Percentiles rank a stretch among this genome's conserved stretches.
Evolutionary conservation across 2,329 filamentous ascomycete genomes (phyloP).

Genomic region (Pseudogymnoascus sp.): DNA sequence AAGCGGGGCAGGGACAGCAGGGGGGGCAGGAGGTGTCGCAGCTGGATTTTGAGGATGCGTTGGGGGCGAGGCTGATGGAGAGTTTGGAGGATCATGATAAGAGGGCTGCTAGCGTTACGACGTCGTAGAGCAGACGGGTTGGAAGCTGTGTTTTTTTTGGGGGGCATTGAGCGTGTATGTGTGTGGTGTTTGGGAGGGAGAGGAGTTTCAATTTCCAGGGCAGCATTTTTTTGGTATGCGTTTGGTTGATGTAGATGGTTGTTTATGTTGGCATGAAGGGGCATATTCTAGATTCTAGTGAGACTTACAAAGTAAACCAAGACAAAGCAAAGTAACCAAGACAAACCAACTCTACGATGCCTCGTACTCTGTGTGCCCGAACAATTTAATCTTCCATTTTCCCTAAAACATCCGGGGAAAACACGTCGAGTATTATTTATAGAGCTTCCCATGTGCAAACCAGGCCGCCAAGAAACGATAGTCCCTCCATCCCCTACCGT

Average conservation of each 20-base stretch:
- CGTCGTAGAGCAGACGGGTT: too few species aligned
- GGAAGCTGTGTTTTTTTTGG: too few species aligned
- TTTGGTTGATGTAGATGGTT: too few species aligned
- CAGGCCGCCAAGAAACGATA: background rate
- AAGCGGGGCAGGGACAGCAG: background rate
- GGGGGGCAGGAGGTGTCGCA: background rate
- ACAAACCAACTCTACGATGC: background rate
- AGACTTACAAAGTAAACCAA: too few species aligned
- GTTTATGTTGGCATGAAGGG: too few species aligned
- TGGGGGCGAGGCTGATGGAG: slow-evolving; percentile 7
- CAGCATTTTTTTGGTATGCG: too few species aligned
- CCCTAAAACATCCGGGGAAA: too few species aligned
- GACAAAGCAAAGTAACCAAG: background rate
- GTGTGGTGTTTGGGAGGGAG: too few species aligned
- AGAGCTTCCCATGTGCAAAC: background rate
- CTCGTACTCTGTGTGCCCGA: background rate
- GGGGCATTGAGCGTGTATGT: too few species aligned
- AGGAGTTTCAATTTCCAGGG: too few species aligned
- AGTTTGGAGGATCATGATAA: slow-evolving; percentile 12
- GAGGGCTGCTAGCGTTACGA: slow-evolving; percentile 3
- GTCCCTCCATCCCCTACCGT: background rate
- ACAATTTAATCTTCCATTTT: background rate
- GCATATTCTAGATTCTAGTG: too few species aligned
- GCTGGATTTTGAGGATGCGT: slow-evolving; percentile 7
- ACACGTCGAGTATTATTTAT: background rate